phyloP scores from a whole-genome alignment of 225 moss, liverwort and hornwort genomes.

The Pseudisothecium myosuroides region DNA sequence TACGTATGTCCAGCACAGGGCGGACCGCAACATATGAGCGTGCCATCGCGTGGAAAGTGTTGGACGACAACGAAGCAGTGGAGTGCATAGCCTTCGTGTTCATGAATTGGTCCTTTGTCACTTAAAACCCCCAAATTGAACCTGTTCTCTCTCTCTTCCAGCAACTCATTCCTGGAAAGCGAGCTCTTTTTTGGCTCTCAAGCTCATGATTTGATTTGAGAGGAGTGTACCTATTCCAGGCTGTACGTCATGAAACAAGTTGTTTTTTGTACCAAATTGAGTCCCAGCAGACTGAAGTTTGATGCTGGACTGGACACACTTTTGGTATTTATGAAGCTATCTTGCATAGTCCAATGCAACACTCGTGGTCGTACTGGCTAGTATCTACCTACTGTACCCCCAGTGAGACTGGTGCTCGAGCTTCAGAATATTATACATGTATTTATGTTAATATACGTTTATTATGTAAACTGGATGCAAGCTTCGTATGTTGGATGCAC shows the following conservation, averaged over 20 bases:
- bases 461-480: background rate
- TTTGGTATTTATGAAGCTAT: background rate
- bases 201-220: background rate
- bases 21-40: slow-evolving; percentile 67
- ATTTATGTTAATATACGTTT: background rate
- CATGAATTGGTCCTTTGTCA: slow-evolving; percentile 78
- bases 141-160: background rate
- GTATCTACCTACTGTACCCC: background rate
- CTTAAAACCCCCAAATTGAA: background rate
- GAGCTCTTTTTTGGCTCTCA: background rate
- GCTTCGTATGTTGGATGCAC: background rate
- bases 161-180: background rate
- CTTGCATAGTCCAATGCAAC: background rate
- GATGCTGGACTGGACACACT: background rate
- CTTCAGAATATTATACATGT: background rate
- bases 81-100: slow-evolving; percentile 85
- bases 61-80: slow-evolving; percentile 59
- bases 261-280: background rate
- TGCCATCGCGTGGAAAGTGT: slow-evolving; percentile 80
- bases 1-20: slow-evolving; percentile 70
- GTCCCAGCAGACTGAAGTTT: background rate
- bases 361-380: background rate
- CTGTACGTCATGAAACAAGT: background rate
- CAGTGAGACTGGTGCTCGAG: background rate
- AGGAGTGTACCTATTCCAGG: background rate